phyloP scores from a whole-genome alignment of 768 basidiomycete species.

The Harrya chromipes region DNA sequence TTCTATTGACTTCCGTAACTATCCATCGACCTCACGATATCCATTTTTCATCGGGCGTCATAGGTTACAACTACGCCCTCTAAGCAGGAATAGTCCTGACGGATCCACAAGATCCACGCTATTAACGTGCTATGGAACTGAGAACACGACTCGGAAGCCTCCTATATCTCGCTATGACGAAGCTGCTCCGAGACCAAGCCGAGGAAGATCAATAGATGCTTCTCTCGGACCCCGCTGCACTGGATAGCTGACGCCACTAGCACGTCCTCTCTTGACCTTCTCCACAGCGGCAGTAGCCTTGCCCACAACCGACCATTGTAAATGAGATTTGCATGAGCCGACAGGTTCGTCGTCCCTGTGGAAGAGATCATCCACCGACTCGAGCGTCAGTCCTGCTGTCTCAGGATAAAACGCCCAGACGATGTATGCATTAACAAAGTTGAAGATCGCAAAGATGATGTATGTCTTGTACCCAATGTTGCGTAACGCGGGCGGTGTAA shows the following conservation, averaged over 20 bases:
- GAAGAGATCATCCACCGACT: conserved; percentile 5
- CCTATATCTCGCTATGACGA: conserved; percentile 62
- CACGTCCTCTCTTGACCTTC: too few relatives aligned
- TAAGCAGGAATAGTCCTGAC: conserved; percentile 72
- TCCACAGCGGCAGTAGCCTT: not conserved
- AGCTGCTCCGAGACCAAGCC: conserved; percentile 56
- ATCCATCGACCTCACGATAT: too few relatives aligned
- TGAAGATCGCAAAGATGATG: conserved; percentile 4
- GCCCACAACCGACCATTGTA: not conserved
- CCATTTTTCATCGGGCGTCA: too few relatives aligned
- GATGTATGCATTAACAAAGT: conserved; percentile 2
- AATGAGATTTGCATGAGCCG: not conserved
- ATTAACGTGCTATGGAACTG: conserved; percentile 57
- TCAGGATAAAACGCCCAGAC: conserved; percentile 6
- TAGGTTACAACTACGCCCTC: too few relatives aligned
- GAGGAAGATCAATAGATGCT: conserved; percentile 46
- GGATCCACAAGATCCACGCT: conserved; percentile 71
- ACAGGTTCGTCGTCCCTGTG: not conserved
- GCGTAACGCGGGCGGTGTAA: conserved; percentile 7
- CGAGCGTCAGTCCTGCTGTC: conserved; percentile 6
- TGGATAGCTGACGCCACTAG: too few relatives aligned
- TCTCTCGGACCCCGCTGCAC: not conserved
- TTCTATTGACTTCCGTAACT: too few relatives aligned
- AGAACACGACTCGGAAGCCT: conserved; percentile 65
- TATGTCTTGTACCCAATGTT: conserved; percentile 12